Conservation (phyloP, 768 basidiomycete genomes). For the Podaxis rugospora region DNA sequence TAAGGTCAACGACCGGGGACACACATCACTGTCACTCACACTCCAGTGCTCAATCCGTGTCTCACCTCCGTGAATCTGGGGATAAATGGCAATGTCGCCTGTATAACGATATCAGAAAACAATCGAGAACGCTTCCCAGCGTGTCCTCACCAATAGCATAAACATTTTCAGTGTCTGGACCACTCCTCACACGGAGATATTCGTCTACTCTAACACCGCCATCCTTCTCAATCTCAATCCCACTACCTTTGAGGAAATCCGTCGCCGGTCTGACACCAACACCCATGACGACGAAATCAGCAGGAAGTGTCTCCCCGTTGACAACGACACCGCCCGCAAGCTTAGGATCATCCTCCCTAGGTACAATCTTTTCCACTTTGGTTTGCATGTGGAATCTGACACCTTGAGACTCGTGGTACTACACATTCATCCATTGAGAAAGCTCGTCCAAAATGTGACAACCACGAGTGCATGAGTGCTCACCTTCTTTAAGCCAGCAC, state of each 20-base stretch:
- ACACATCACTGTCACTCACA: conserved; percentile 30
- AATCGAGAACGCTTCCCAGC: background rate
- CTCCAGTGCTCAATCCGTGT: conserved; percentile 90
- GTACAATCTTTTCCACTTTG: conserved; percentile 62
- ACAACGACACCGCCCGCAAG: conserved; percentile 65
- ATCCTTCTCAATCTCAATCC: conserved; percentile 66
- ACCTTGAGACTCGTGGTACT: conserved; percentile 81
- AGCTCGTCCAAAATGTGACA: background rate
- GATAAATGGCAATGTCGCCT: conserved; percentile 83
- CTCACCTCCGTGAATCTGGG: conserved; percentile 49
- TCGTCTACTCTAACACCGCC: conserved; percentile 78
- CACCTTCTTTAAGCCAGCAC: conserved; percentile 73
- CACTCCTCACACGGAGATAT: conserved; percentile 53
- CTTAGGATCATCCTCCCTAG: conserved; percentile 46
- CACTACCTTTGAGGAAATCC: conserved; percentile 68
- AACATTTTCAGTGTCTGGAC: conserved; percentile 42
- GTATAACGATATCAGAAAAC: conserved; percentile 1
- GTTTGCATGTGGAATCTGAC: conserved; percentile 80
- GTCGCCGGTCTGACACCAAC: conserved; percentile 86
- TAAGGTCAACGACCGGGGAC: background rate
- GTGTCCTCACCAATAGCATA: conserved; percentile 60
- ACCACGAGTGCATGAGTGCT: background rate
- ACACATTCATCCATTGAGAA: background rate
- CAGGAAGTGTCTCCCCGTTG: conserved; percentile 58
- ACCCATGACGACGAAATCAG: conserved; percentile 81